Percentiles rank a stretch among this genome's conserved stretches.
Evolutionary conservation across 768 basidiomycete genomes (phyloP).

Genomic region (Pisolithus orientalis): DNA sequence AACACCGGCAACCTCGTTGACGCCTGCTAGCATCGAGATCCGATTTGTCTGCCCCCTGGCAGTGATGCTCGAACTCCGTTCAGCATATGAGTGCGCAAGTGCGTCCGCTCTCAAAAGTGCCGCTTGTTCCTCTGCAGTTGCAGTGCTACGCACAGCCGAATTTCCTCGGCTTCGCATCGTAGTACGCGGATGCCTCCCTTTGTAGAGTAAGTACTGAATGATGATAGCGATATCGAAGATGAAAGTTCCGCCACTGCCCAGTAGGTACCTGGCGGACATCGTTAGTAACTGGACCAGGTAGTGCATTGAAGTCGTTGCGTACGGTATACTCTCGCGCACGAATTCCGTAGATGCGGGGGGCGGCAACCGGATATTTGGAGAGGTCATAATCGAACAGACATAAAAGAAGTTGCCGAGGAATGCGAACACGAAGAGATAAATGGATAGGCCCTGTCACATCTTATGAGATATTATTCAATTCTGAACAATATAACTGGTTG

Average conservation of each 20-base stretch:
- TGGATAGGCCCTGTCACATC: constrained; percentile 70
- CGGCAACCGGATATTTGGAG: constrained; percentile 54
- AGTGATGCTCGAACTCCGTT: constrained; percentile 17
- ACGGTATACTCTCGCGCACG: constrained; percentile 82
- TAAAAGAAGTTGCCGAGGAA: constrained; percentile 94
- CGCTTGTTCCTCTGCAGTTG: constrained; percentile 42
- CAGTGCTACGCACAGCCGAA: constrained; percentile 20
- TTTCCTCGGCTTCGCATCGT: constrained; percentile 20
- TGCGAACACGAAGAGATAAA: constrained; percentile 89
- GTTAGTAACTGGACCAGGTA: neutral
- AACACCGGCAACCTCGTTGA: too few species aligned
- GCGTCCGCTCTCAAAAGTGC: constrained; percentile 42
- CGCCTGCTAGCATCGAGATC: constrained; percentile 18
- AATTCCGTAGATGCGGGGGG: constrained; percentile 58
- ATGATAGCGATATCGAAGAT: constrained; percentile 93
- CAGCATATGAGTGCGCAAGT: constrained; percentile 22
- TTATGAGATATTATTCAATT: constrained; percentile 3
- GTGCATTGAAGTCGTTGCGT: constrained; percentile 26
- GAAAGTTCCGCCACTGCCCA: constrained; percentile 91
- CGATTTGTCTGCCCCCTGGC: constrained; percentile 29
- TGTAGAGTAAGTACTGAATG: constrained; percentile 76
- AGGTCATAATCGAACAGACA: constrained; percentile 82
- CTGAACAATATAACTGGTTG: neutral
- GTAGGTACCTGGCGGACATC: constrained; percentile 53
- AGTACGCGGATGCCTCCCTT: constrained; percentile 36